Evolutionary conservation across 495 filamentous ascomycete genomes (phyloP).

Genomic region (Umbilicaria muhlenbergii): DNA sequence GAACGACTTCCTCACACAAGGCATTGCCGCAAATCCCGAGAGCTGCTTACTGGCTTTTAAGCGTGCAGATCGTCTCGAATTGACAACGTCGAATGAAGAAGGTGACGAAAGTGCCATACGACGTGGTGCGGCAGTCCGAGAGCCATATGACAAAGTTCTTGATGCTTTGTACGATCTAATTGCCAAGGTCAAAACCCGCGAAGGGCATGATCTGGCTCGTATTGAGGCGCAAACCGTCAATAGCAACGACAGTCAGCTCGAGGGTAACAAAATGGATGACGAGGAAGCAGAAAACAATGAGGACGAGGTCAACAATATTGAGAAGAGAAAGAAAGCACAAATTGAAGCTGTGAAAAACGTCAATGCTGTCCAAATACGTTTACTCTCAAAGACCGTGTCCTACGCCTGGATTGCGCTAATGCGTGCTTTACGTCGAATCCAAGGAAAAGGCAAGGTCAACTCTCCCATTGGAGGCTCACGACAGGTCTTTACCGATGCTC

Average conservation of each 20-base stretch:
- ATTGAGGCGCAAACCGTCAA: conserved; percentile 42
- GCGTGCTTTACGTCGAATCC: conserved; percentile 81
- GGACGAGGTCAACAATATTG: conserved; percentile 35
- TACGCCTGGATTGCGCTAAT: conserved; percentile 91
- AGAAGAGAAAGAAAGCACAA: conserved; percentile 42
- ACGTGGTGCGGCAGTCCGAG: conserved; percentile 59
- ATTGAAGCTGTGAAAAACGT: conserved; percentile 57
- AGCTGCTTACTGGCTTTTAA: conserved; percentile 81
- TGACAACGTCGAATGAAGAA: conserved; percentile 50
- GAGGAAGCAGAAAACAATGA: conserved; percentile 48
- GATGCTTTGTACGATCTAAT: conserved; percentile 72
- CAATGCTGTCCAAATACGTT: conserved; percentile 50
- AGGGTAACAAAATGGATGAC: conserved; percentile 35
- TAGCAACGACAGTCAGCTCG: conserved; percentile 22
- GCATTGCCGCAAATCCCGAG: conserved; percentile 81
- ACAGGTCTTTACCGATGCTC: conserved; percentile 73
- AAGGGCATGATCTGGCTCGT: conserved; percentile 51
- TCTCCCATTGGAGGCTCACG: conserved; percentile 59
- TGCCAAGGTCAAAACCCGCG: conserved; percentile 54
- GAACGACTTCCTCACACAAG: conserved; percentile 63
- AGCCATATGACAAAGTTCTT: conserved; percentile 68
- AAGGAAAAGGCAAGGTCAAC: conserved; percentile 69
- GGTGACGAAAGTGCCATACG: conserved; percentile 45
- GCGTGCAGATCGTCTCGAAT: conserved; percentile 71
- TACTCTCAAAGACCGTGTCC: conserved; percentile 65